phyloP scores from a whole-genome alignment of 2,329 filamentous ascomycete species.

The Fusarium clavum region DNA sequence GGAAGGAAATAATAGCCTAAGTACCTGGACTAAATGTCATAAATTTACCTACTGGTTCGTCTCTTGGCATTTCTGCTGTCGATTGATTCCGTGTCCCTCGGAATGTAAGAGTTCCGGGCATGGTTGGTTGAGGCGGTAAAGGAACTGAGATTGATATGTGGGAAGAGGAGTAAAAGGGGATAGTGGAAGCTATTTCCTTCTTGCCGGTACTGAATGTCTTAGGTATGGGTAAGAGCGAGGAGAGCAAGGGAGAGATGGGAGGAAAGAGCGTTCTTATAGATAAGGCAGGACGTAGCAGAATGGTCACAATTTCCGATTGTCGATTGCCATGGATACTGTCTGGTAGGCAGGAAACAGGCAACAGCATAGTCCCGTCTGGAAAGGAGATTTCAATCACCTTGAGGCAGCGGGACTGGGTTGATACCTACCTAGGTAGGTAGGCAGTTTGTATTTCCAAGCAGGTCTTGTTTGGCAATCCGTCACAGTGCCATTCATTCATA shows the following conservation, averaged over 20 bases:
- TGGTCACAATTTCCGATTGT: background rate
- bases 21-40: too few species aligned
- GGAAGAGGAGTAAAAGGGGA: background rate
- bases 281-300: background rate
- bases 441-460: background rate
- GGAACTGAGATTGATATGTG: background rate
- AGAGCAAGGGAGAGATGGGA: background rate
- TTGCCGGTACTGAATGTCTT: background rate
- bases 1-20: too few species aligned
- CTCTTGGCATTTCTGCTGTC: too few species aligned
- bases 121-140: background rate
- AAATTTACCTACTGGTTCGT: too few species aligned
- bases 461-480: background rate
- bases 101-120: background rate
- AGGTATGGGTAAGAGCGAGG: background rate
- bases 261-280: background rate
- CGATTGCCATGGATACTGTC: background rate
- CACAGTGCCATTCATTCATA: background rate
- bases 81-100: background rate
- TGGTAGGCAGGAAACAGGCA: background rate
- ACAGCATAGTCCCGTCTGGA: too few species aligned
- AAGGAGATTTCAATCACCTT: background rate
- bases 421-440: background rate
- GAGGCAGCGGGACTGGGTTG: background rate
- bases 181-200: rapidly evolving